Conservation (phyloP, 148 eudicot genomes). For the Arctostaphylos glauca region DNA sequence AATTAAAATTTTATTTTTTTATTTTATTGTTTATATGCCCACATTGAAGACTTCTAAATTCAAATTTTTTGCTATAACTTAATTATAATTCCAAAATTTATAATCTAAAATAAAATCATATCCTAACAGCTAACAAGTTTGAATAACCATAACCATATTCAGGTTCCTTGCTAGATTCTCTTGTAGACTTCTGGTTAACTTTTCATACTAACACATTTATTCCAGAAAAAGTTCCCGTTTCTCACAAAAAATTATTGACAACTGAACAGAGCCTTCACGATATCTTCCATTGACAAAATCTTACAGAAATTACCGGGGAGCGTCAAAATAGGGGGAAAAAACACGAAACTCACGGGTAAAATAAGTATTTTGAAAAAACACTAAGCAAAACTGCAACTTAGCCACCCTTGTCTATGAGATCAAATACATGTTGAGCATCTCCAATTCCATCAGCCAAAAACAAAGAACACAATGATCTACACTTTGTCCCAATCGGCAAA, state of each 20-base stretch:
- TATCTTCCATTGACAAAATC: neutral
- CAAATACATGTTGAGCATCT: neutral
- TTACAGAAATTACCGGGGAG: neutral
- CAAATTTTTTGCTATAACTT: too few species aligned
- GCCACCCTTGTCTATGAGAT: neutral
- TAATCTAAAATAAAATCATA: too few species aligned
- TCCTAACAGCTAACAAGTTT: too few species aligned
- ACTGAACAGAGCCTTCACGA: neutral
- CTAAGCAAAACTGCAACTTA: neutral
- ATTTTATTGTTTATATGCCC: too few species aligned
- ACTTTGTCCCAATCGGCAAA: neutral
- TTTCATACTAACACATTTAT: neutral
- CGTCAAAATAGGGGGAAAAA: neutral
- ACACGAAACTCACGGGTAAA: neutral
- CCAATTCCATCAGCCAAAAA: conserved; percentile 7
- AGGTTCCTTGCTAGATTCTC: too few species aligned
- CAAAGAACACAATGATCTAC: neutral
- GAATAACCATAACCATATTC: too few species aligned
- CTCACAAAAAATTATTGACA: neutral
- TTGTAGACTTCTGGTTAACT: too few species aligned
- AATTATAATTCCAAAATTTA: too few species aligned
- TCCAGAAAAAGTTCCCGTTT: neutral
- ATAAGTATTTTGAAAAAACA: neutral
- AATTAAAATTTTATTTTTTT: too few species aligned
- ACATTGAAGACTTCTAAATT: too few species aligned